Evolutionary conservation across 2,329 filamentous ascomycete genomes (phyloP), one percentile per base, ranked within the genome.

Genomic region (Xylaria sp.): DNA sequence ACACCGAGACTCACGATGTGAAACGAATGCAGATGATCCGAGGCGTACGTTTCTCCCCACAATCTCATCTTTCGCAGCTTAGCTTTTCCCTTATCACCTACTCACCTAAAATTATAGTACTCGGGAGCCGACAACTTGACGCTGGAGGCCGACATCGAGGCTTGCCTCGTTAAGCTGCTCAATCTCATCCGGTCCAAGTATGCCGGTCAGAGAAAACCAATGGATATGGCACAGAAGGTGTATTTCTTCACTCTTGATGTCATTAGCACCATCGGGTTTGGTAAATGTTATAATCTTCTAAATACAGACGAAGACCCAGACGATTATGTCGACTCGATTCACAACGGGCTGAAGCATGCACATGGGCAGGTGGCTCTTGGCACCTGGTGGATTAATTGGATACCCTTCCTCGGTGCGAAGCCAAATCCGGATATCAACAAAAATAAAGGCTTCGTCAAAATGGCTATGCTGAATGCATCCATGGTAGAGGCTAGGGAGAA

Each of bases 221-320:
- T 87, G 74, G 84, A 88, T 66, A 74, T 87, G 8, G 83, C 82
- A 9, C 74, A 77, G 18, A 84, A 84, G 63, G 76, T 84, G 0
- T 82, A 85, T 21, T 87, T 80, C 75, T 84, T 88, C 65, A 85
- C 85, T 0, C 77, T 88, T 1, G 87, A 88, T 70, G 84, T 87
- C 9, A 85, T 88, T 67, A 84, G 82, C 51, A 79, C 81, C 27
- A 77, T 88, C 18, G 83, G 84, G 0, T 81, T 87, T 18, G 85
- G 86, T n/a, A 76, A 80, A 16, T 59, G 82, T 0, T 87, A 86
- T 63, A 84, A 85, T 29, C 82, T 86, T 73, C 76, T 88, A 2
- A 74, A 74, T 0, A 75, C 76, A 6, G 83, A 88, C 70, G 71
- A 75, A 1, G 86, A 88, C 57, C 75, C 84, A 1, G 79, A 84